These are phyloP conservation scores for Mucor racemosus DNA, from an alignment of 371 early-diverging fungal genomes.

Conservation along the genomic window DNA sequence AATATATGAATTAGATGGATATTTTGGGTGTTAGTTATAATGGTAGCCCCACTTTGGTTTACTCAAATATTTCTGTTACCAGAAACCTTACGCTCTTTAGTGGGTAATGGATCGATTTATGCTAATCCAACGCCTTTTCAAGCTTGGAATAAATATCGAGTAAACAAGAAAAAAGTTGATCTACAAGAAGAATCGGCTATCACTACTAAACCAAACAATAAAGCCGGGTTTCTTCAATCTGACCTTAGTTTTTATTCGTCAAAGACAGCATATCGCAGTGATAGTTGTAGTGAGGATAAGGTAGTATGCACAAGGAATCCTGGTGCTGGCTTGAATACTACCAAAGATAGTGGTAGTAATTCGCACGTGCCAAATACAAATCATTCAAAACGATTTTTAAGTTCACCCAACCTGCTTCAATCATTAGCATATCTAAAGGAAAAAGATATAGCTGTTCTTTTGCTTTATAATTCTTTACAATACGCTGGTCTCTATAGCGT, in stretches of 20 bases:
- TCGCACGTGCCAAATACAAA: not conserved
- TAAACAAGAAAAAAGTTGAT: not conserved
- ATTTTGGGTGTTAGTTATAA: constrained; percentile 62
- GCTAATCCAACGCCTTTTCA: constrained; percentile 34
- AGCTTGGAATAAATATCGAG: constrained; percentile 13
- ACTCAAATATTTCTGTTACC: constrained; percentile 59
- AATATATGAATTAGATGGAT: constrained; percentile 39
- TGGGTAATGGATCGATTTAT: constrained; percentile 32
- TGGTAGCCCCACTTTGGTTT: constrained; percentile 51
- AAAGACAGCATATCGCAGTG: not conserved
- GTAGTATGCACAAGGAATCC: too few species aligned
- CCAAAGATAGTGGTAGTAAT: constrained; percentile 1
- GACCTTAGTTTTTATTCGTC: not conserved
- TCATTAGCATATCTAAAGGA: constrained; percentile 38
- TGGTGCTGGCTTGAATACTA: not conserved
- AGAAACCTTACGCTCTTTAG: constrained; percentile 61
- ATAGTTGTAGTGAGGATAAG: not conserved
- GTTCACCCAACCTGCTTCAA: constrained; percentile 24
- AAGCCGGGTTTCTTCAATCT: not conserved
- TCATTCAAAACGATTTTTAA: not conserved
- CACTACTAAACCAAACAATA: not conserved
- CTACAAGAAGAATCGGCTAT: not conserved
- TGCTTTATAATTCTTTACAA: constrained; percentile 37
- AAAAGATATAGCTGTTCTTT: constrained; percentile 34
- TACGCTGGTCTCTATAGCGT: constrained; percentile 43